Conservation (phyloP, 2,329 filamentous ascomycete genomes). For the Xylariaceae sp. region DNA sequence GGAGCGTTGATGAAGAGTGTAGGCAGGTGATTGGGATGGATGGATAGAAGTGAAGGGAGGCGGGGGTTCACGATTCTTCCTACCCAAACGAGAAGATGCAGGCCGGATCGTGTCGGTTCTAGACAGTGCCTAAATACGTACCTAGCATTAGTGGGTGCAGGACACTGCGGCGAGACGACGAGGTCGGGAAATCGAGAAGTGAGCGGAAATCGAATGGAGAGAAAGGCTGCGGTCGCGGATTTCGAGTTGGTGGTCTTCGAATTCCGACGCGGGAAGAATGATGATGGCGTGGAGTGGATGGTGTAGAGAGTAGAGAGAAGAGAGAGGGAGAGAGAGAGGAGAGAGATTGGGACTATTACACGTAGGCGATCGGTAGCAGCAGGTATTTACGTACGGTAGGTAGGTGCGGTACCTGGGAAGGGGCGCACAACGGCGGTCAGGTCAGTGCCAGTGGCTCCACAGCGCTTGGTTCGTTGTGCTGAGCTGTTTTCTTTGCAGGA, state of each 20-base stretch:
- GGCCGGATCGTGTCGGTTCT: slow-evolving; percentile 8
- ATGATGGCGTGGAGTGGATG: slow-evolving; percentile 13
- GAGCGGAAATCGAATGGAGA: background rate
- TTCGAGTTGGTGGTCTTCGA: slow-evolving; percentile 19
- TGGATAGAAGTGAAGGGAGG: slow-evolving; percentile 1
- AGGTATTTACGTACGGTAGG: background rate
- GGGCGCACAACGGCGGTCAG: slow-evolving; percentile 16
- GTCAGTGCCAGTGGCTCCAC: slow-evolving; percentile 12
- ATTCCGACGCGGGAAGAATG: slow-evolving; percentile 13
- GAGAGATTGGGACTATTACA: background rate
- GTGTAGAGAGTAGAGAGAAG: slow-evolving; percentile 22
- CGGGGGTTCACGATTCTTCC: slow-evolving; percentile 10
- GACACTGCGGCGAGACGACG: background rate
- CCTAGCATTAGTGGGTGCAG: slow-evolving; percentile 2
- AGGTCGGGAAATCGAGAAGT: background rate
- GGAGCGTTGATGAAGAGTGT: background rate
- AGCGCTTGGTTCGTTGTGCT: slow-evolving; percentile 8
- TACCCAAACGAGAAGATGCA: slow-evolving; percentile 11
- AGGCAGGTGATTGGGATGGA: background rate
- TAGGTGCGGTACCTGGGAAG: background rate
- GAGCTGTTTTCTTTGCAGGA: slow-evolving; percentile 4
- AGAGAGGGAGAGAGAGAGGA: slow-evolving; percentile 19
- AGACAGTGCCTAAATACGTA: slow-evolving; percentile 2
- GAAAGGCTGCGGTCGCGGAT: slow-evolving; percentile 13
- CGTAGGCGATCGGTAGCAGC: slow-evolving; percentile 7